Base-by-base conservation (phyloP, 2,329 filamentous ascomycete species). In the Exophiala viscosa region DNA sequence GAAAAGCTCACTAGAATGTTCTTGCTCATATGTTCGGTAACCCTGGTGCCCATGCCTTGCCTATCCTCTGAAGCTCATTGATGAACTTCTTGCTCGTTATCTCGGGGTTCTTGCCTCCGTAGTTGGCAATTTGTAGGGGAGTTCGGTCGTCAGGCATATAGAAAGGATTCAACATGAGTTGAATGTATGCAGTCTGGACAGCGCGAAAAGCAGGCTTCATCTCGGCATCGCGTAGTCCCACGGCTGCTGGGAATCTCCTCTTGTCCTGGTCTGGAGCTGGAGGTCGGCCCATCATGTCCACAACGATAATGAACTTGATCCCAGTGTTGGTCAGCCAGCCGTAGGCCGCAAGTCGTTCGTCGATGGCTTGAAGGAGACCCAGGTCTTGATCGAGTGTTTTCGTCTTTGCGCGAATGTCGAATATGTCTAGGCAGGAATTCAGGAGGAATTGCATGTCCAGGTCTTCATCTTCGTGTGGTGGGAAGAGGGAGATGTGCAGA, bases 301-400 rank as follows among this genome's bases (percentile, higher is more conserved):
- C 86, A 3, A 96, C 83, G 58, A 90, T 86, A 32, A 97, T 84
- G 66, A 99, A 85, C 68, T 92, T 91, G 59, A 96, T 84, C 36
- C 90, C 90, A 20, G 93, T 97, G 71, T 96, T 97, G 51, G 93
- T 96, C 71, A 97, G 82, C 83, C 89, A 96, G 64, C 93, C 93
- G 74, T 97, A 99, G 61, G 90, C 87, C 33, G 91, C 90, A 42
- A 97, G 80, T 20, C 91, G 83, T 73, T 99, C 92, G 74, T 97
- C 93, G 54, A 97, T 80, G 54, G 91, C 90, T 73, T 97, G 92
- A 45, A 99, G 80, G 10, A 97, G 81, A 28, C 93, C 92, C 61
- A 93, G 86, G 69, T 97, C 92, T 63, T 93, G 90, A 45, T 89
- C 87, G 54, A 82, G 74, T 17, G 81, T 82, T 64, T 87, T 86